A percentile compares a stretch with the other conserved stretches of the same genome.
Evolutionary conservation across 2,329 filamentous ascomycete genomes (phyloP).

Genomic region (Microcyclospora tardicrescens): DNA sequence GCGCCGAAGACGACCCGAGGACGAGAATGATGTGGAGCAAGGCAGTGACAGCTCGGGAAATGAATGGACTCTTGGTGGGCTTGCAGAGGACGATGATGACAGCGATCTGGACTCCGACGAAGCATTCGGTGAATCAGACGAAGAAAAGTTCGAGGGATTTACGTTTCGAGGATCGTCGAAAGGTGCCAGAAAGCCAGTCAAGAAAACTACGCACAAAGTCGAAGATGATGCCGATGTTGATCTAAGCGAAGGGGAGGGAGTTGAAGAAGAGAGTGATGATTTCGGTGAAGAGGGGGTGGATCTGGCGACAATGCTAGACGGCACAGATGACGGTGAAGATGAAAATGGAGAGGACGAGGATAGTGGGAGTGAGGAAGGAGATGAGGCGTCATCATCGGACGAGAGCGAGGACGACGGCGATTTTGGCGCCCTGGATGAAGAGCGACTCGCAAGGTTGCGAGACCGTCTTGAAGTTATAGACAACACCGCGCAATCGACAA

Average conservation of each 20-base stretch:
- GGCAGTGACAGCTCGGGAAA: constrained; percentile 79
- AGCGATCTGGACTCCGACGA: constrained; percentile 62
- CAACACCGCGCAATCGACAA: constrained; percentile 3
- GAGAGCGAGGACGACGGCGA: constrained; percentile 35
- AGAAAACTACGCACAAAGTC: constrained; percentile 30
- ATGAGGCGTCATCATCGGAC: constrained; percentile 42
- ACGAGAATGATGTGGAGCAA: constrained; percentile 46
- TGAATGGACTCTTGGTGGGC: constrained; percentile 64
- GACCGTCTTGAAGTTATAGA: constrained; percentile 38
- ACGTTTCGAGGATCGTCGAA: constrained; percentile 51
- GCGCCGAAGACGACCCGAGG: constrained; percentile 2
- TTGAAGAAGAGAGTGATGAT: constrained; percentile 43
- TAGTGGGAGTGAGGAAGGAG: constrained; percentile 42
- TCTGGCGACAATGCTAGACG: constrained; percentile 47
- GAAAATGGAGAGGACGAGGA: constrained; percentile 27
- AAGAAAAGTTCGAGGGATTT: constrained; percentile 71
- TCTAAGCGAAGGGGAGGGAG: constrained; percentile 34
- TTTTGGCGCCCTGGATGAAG: constrained; percentile 36
- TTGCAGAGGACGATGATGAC: constrained; percentile 52
- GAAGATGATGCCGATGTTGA: constrained; percentile 29
- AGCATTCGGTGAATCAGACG: constrained; percentile 78
- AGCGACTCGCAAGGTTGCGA: constrained; percentile 51
- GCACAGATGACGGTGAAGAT: constrained; percentile 29
- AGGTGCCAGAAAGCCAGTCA: constrained; percentile 32
- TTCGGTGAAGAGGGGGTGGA: constrained; percentile 52